Evolutionary conservation across 2,329 filamentous ascomycete species (phyloP), one percentile per base, ranked within the genome.

Genomic region (Tothia fuscella): DNA sequence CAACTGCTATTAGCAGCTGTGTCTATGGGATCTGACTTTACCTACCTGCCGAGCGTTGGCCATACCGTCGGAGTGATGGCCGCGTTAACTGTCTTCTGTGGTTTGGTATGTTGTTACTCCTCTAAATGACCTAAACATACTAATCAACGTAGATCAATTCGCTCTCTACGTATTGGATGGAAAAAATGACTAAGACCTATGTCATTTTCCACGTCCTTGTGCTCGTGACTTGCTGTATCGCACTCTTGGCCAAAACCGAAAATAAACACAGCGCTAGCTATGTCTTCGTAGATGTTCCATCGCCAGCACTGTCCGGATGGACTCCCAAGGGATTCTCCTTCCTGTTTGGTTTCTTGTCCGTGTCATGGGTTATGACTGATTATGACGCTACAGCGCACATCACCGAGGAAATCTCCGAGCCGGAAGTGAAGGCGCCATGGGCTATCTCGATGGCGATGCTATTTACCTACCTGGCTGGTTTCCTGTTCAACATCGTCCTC

Each of bases 301-400:
- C 38, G n/a, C 25, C 24, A 9, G 61, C 68, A 2, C 56, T 55
- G 19, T 71, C 67, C 1, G 72, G 72, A 26, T 77, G 72, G 72
- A 60, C 50, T 1, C 71, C 71, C 0, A 56, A 63, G 2, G 72
- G 71, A 17, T 75, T 70, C 53, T 70, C 68, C 3, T 76, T 72
- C 52, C 51, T 75, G n/a, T 75, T 76, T 45, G 72, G 72, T n/a
- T 75, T 74, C 51, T 57, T 77, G 20, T 71, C 68, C 2, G 72
- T 74, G 28, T 67, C 66, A 16, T 77, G 72, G 72, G 75, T 71
- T 41, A 76, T 76, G 71, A 76, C 71, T 3, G 67, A 71, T 49
- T 71, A 71, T 51, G 69, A 67, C 51, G 63, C 62, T 7, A 61
- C 58, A n/a, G 56, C 58, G 10, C 57, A 61, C 36, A 47, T 48